Evolutionary conservation across 2,329 filamentous ascomycete species (phyloP).

Genomic region (Trichoderma guizhouense): DNA sequence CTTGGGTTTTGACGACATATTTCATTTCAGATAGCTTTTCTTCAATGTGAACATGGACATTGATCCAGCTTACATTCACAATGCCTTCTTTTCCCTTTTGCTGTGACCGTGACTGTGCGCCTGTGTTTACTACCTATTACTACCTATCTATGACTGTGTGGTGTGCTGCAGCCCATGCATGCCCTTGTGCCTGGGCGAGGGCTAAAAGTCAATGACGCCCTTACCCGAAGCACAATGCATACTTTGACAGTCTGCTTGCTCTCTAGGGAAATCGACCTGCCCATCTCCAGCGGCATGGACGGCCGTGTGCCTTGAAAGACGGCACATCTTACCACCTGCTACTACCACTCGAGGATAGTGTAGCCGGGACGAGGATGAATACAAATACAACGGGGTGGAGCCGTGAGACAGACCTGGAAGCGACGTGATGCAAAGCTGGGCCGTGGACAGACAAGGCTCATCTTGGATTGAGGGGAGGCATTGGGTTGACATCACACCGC

Average conservation of each 20-base stretch:
- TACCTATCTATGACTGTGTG: not conserved
- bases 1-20: constrained; percentile 15
- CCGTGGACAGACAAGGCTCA: not conserved
- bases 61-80: constrained; percentile 9
- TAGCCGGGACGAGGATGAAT: not conserved
- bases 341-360: not conserved
- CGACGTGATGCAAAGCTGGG: constrained; percentile 8
- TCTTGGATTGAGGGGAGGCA: not conserved
- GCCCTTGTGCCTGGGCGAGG: not conserved
- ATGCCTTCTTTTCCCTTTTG: not conserved
- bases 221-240: not conserved
- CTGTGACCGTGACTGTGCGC: not conserved
- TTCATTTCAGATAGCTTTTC: constrained; percentile 5
- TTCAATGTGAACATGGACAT: constrained; percentile 11
- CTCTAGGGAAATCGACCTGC: not conserved
- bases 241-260: not conserved
- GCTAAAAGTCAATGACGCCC: not conserved
- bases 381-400: not conserved
- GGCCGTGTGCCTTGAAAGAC: not conserved
- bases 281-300: not conserved
- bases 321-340: not conserved
- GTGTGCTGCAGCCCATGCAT: not conserved
- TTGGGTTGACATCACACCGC: constrained; percentile 17
- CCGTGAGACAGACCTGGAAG: constrained; percentile 10
- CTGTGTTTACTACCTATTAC: not conserved